phyloP scores from a whole-genome alignment of 1,284 basidiomycete genomes.

The Ganoderma meredithae region DNA sequence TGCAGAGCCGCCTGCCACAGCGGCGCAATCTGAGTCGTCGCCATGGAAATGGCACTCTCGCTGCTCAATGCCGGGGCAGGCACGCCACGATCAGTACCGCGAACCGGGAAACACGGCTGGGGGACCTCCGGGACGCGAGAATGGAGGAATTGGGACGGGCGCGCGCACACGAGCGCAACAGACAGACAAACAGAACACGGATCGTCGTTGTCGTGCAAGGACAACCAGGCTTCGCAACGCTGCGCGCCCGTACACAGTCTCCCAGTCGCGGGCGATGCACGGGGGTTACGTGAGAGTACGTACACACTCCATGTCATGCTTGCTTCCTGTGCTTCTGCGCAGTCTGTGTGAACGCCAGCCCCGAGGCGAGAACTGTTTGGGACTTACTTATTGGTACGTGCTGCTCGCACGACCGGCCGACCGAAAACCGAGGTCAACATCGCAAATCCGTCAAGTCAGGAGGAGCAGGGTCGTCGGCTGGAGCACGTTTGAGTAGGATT shows the following conservation, averaged over 20 bases:
- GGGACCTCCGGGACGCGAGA: neutral
- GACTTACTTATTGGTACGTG: neutral
- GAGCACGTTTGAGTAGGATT: conserved; percentile 1
- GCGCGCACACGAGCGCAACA: neutral
- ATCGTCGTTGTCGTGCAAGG: conserved; percentile 9
- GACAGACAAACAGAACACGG: neutral
- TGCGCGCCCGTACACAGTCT: neutral
- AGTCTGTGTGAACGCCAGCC: conserved; percentile 13
- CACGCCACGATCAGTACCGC: conserved; percentile 5
- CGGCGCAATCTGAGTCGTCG: neutral
- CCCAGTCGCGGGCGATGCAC: conserved; percentile 8
- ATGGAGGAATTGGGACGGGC: conserved; percentile 6
- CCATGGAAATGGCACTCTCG: neutral
- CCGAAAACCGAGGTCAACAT: neutral
- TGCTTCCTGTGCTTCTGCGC: conserved; percentile 27
- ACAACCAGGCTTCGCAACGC: conserved; percentile 2
- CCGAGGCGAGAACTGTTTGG: neutral
- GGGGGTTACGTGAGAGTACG: conserved; percentile 17
- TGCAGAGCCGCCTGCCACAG: neutral
- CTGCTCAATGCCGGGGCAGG: neutral
- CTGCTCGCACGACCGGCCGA: neutral
- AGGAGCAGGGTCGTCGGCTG: neutral
- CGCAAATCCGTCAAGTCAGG: neutral
- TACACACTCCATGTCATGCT: conserved; percentile 10
- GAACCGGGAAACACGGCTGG: neutral